A percentile compares a stretch with the other conserved stretches of the same genome.
phyloP scores from a whole-genome alignment of 2,329 filamentous ascomycete genomes.

The Zasmidium cellare region DNA sequence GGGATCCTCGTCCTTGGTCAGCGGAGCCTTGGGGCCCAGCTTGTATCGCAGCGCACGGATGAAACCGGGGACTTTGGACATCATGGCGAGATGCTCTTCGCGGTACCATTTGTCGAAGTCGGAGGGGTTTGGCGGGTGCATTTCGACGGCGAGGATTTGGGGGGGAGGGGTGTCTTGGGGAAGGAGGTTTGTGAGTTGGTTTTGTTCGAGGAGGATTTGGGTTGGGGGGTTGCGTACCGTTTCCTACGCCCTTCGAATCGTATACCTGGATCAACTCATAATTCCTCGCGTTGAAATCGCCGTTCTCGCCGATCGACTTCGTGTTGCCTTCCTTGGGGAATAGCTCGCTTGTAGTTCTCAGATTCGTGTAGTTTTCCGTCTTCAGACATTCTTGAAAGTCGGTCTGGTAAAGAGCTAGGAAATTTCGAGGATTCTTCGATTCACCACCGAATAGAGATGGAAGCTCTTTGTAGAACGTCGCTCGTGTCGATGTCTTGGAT shows the following conservation, averaged over 20 bases:
- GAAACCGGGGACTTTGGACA: conserved; percentile 7
- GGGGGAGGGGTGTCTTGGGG: neutral
- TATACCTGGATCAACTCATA: conserved; percentile 4
- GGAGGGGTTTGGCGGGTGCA: neutral
- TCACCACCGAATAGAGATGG: neutral
- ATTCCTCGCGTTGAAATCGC: conserved; percentile 5
- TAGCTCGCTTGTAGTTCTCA: conserved; percentile 2
- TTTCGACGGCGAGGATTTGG: neutral
- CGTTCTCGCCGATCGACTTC: conserved; percentile 1
- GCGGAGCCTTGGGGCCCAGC: neutral
- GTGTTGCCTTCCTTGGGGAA: conserved; percentile 2
- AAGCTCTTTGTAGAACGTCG: neutral
- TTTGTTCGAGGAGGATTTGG: neutral
- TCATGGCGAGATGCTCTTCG: conserved; percentile 5
- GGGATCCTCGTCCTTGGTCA: neutral
- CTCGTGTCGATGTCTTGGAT: neutral
- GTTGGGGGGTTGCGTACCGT: neutral
- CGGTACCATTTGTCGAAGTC: conserved; percentile 8
- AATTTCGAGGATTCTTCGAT: conserved; percentile 2
- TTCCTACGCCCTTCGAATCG: conserved; percentile 3
- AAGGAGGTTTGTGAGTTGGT: neutral
- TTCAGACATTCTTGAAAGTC: conserved; percentile 3
- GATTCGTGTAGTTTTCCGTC: neutral
- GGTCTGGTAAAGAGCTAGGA: conserved; percentile 9
- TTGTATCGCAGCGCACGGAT: conserved; percentile 3